Evolutionary conservation across 345 rosid genomes (phyloP), one percentile per base, ranked within the genome.

Genomic region (Raphanus sativus): DNA sequence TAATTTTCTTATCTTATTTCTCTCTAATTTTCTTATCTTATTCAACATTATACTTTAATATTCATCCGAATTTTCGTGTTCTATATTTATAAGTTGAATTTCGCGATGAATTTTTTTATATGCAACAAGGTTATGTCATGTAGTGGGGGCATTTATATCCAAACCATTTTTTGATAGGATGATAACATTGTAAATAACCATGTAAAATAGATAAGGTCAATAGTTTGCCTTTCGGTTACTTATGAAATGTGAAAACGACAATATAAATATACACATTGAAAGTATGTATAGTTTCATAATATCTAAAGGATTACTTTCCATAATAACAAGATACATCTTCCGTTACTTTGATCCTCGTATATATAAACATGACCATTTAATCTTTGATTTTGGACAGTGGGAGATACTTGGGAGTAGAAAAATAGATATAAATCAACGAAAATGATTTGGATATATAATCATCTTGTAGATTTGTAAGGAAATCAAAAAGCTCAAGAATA

Each of bases 311-410:
- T 73, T 62, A 38, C 38, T 61, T 73, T 79, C 82, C 78, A 73
- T 73, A 68, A 26, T 10, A 12, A 28, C 34, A 67, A 67, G 82
- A 73, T 79, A 54, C 64, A 59, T 62, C 69, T 79, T 73, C 74
- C 75, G 33, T 79, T 73, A 42, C 13, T 67, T 69, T 75, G 79
- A 73, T 62, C 15, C 52, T 62, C 67, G 69, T 56, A 64, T 75
- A 63, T 75, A 55, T 55, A 62, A 68, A 69, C 78, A 45, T 56
- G 63, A 68, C 62, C 58, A 48, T 63, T 80, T 80, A 16, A 74
- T 74, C 73, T 62, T 79, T 79, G 40, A 68, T 74, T 79, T 74
- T 62, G 69, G 74, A 73, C 29, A 79, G 78, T 74, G 71, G 29
- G 24, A 74, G 34, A 74, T 62, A 68, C 70, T 38, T 54, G n/a